phyloP scores from a whole-genome alignment of 768 basidiomycete species.

The Podaxis pistillaris region DNA sequence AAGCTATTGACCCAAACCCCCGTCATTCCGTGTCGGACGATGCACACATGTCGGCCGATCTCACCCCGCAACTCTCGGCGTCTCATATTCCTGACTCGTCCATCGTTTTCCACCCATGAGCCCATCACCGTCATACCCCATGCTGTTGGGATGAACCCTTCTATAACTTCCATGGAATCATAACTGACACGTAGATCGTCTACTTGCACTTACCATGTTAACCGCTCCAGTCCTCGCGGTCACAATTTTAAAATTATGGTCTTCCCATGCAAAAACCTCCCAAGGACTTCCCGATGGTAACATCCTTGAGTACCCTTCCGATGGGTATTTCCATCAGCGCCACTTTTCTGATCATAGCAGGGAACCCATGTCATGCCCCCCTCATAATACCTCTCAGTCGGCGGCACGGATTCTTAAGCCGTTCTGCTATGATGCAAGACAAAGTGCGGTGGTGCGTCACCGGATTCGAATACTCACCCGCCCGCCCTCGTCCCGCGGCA shows the following conservation, averaged over 20 bases:
- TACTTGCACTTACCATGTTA: background rate
- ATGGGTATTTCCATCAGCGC: background rate
- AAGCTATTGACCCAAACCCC: background rate
- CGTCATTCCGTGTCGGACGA: background rate
- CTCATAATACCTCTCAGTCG: background rate
- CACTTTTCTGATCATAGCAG: background rate
- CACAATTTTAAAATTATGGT: background rate
- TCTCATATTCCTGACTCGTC: background rate
- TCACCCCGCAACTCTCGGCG: background rate
- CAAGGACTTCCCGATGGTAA: background rate
- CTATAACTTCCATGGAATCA: background rate
- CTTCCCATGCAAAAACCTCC: conserved; percentile 2
- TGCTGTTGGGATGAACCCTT: background rate
- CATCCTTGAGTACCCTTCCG: background rate
- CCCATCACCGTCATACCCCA: background rate
- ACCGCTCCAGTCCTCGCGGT: background rate
- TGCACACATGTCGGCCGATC: background rate
- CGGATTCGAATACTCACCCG: background rate
- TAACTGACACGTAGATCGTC: background rate
- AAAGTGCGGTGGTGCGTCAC: background rate
- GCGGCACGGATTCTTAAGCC: background rate
- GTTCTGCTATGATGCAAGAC: background rate
- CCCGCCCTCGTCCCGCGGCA: background rate
- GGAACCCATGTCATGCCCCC: background rate
- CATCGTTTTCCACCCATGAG: background rate